Evolutionary conservation across 2,329 filamentous ascomycete species (phyloP).

Genomic region (Cladosporium sphaerospermum): DNA sequence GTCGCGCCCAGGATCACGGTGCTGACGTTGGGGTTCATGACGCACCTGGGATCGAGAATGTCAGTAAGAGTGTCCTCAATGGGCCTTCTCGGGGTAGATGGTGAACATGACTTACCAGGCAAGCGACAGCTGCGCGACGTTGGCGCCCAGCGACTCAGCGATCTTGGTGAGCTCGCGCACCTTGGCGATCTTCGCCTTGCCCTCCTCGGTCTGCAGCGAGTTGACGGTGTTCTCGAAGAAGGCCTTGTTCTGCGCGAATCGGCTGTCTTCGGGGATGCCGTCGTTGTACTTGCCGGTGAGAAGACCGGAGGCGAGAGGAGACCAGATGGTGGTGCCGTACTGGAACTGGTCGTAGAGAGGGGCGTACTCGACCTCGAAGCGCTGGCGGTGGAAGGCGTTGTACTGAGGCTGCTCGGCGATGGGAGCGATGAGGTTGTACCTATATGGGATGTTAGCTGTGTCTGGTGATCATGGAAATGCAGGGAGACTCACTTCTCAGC

Average conservation of each 20-base stretch:
- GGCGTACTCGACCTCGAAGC: slow-evolving; percentile 56
- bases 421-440: slow-evolving; percentile 53
- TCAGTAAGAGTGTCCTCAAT: background rate
- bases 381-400: slow-evolving; percentile 55
- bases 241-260: slow-evolving; percentile 53
- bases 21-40: slow-evolving; percentile 53
- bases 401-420: slow-evolving; percentile 53
- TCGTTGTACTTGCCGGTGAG: slow-evolving; percentile 61
- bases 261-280: slow-evolving; percentile 55
- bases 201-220: slow-evolving; percentile 44
- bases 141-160: slow-evolving; percentile 45
- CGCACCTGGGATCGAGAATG: slow-evolving; percentile 15
- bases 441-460: background rate
- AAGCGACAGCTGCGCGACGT: slow-evolving; percentile 47
- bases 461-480: background rate
- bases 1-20: slow-evolving; percentile 52
- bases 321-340: slow-evolving; percentile 54
- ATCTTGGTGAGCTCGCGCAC: slow-evolving; percentile 50
- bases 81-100: background rate
- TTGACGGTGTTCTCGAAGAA: slow-evolving; percentile 53
- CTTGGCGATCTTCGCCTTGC: slow-evolving; percentile 51
- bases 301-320: slow-evolving; percentile 50
- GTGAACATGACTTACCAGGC: slow-evolving; percentile 42
- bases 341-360: slow-evolving; percentile 52
- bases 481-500: slow-evolving; percentile 36